Evolutionary conservation across 371 early-diverging fungal species (phyloP), one percentile per base, ranked within the genome.

Genomic region (Apophysomyces trapeziformis): DNA sequence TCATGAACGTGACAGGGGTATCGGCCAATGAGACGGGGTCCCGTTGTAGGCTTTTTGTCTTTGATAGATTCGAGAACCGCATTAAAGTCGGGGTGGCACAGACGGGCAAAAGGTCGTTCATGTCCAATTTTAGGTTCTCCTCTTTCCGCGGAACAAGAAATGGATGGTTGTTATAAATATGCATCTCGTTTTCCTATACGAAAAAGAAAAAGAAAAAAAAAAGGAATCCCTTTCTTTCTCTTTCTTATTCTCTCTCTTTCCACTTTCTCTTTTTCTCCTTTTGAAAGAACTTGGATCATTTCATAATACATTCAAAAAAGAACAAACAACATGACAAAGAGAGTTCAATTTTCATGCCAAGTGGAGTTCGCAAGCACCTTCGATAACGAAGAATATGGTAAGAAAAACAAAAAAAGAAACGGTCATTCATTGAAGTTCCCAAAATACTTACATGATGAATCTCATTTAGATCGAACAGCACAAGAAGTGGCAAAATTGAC

Each of bases 401-500:
- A 50, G 37, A 2, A 57, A 13, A 35, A 57, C 5, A 57, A n/a
- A 26, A 58, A 1, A 36, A 9, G 37, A 38, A 12, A 38, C 37
- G 16, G 0, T 35, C 2, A 36, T 14, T 32, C 37, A 58, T 37
- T 21, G 32, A 57, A 16, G 2, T 21, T 7, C 2, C 21, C 12
- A 7, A 1, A 26, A 0, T 26, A 3, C 32, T 26, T 26, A 26
- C 32, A 26, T 26, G 32, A 26, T 26, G 32, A 3, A 26, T 26
- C 32, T 3, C 32, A 26, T 26, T 26, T 26, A 82, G 82, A 82
- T 70, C 79, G 82, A 61, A 77, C 82, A 61, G 79, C 79, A 4
- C 79, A 79, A 65, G 77, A 79, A 75, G 82, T 82, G 36, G 79
- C 82, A n/a, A 82, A 79, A 70, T 61, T 82, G 16, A 75, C 82